Conservation (phyloP, 129 eudicot genomes). For the Glebionis coronaria region DNA sequence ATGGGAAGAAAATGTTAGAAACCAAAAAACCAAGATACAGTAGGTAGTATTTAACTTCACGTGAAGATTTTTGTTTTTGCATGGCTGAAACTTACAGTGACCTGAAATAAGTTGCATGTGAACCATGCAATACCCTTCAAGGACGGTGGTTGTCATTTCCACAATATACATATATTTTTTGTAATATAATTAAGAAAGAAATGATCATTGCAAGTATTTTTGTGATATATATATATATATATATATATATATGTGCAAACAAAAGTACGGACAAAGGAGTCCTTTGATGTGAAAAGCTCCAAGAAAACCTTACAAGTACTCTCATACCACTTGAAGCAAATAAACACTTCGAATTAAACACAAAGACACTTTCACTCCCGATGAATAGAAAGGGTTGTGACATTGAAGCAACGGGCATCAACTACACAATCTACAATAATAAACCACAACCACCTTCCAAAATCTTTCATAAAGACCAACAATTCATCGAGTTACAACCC, state of each 20-base stretch:
- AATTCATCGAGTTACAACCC: slow-evolving; percentile 13
- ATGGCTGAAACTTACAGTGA: slow-evolving; percentile 15
- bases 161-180: background rate
- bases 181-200: background rate
- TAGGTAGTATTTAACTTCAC: slow-evolving; percentile 12
- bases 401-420: slow-evolving; percentile 89
- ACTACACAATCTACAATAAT: slow-evolving; percentile 56
- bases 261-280: slow-evolving; percentile 28
- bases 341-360: slow-evolving; percentile 21
- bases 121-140: slow-evolving; percentile 26
- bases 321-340: slow-evolving; percentile 26
- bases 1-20: slow-evolving; percentile 24
- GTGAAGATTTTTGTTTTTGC: slow-evolving; percentile 37
- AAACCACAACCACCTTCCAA: slow-evolving; percentile 31
- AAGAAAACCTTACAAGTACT: slow-evolving; percentile 27
- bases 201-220: background rate
- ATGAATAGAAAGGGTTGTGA: slow-evolving; percentile 95
- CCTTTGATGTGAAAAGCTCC: slow-evolving; percentile 31
- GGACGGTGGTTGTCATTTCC: slow-evolving; percentile 16
- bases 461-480: slow-evolving; percentile 27
- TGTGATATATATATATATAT: too few relatives aligned
- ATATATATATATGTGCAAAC: slow-evolving; percentile 14
- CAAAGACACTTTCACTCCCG: slow-evolving; percentile 27
- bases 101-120: slow-evolving; percentile 28
- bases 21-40: background rate